phyloP scores from a whole-genome alignment of 768 basidiomycete species.

The Trametes cubensis region DNA sequence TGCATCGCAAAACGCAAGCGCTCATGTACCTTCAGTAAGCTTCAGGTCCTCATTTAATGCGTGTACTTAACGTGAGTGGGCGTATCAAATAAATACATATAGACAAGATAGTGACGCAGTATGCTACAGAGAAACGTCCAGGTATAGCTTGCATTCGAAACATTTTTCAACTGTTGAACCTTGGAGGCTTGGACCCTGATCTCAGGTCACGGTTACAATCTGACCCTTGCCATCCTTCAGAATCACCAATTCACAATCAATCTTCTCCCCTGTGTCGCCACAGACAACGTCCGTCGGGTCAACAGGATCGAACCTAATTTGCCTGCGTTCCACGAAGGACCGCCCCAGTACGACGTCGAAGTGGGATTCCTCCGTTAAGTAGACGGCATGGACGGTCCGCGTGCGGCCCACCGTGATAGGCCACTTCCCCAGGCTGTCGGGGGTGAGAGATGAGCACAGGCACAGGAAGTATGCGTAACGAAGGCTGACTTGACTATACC shows the following conservation, averaged over 20 bases:
- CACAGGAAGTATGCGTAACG: neutral
- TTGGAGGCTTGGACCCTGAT: too few species aligned
- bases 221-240: slow-evolving; percentile 90
- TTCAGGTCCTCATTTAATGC: neutral
- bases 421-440: slow-evolving; percentile 69
- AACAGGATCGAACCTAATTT: slow-evolving; percentile 76
- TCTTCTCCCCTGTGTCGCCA: slow-evolving; percentile 88
- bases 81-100: neutral
- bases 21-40: neutral
- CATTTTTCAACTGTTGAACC: neutral
- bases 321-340: slow-evolving; percentile 75
- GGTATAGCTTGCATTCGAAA: neutral
- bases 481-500: slow-evolving; percentile 68
- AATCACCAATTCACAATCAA: slow-evolving; percentile 90
- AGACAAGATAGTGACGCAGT: neutral
- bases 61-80: too few species aligned
- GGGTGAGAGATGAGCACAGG: neutral
- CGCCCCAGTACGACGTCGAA: slow-evolving; percentile 95
- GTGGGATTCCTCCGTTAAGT: slow-evolving; percentile 91
- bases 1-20: neutral
- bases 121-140: slow-evolving; percentile 5
- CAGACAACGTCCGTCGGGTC: slow-evolving; percentile 92
- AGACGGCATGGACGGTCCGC: slow-evolving; percentile 58
- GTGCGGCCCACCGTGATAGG: slow-evolving; percentile 69
- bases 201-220: slow-evolving; percentile 82